Conservation (phyloP, 305 asterid genomes). For the Fraxinus xanthoxyloides region DNA sequence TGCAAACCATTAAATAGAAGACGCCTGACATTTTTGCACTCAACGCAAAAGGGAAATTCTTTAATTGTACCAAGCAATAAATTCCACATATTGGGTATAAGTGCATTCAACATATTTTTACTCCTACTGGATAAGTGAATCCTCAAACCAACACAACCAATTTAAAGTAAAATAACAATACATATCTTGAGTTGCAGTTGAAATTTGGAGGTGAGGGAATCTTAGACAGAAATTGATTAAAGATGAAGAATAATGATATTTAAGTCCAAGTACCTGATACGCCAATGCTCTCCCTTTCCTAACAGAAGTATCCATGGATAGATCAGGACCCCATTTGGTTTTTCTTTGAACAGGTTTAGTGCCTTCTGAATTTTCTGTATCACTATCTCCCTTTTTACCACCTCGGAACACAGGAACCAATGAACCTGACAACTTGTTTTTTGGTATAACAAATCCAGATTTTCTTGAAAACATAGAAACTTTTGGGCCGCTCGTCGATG, state of each 20-base stretch:
- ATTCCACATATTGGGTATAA: constrained; percentile 28
- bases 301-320: constrained; percentile 61
- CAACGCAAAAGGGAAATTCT: constrained; percentile 38
- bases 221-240: constrained; percentile 10
- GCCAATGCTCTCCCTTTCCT: constrained; percentile 77
- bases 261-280: constrained; percentile 61
- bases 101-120: constrained; percentile 30
- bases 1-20: constrained; percentile 55
- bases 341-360: constrained; percentile 56
- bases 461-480: constrained; percentile 62
- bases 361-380: constrained; percentile 50
- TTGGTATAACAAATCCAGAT: constrained; percentile 86
- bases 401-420: constrained; percentile 68
- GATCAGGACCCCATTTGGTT: constrained; percentile 94
- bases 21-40: constrained; percentile 47
- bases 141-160: constrained; percentile 7
- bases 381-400: constrained; percentile 55
- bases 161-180: constrained; percentile 3
- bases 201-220: not conserved
- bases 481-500: constrained; percentile 56
- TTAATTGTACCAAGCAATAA: constrained; percentile 35
- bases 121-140: constrained; percentile 22
- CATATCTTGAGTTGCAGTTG: not conserved
- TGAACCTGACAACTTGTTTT: constrained; percentile 84
- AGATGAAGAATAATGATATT: constrained; percentile 13